Base-by-base conservation (phyloP, 805 yeast genomes). In the Monosporozyma siamensis region DNA sequence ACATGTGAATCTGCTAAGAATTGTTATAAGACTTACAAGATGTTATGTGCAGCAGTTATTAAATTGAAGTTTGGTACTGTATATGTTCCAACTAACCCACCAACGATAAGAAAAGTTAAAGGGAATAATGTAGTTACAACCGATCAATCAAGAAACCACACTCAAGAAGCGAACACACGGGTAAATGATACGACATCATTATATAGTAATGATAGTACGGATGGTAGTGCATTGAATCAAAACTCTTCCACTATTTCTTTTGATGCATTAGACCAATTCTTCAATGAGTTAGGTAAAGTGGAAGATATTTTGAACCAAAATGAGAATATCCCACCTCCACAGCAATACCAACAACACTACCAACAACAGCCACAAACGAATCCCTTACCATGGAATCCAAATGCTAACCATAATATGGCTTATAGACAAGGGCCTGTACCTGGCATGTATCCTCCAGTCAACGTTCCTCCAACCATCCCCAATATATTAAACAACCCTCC, bases 1-100 rank as follows among this genome's bases (percentile, higher is more conserved):
- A 70, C 77, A 34, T 85, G 95, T 61, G 88, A 81, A 47, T 90
- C 95, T 1, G 94, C 95, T 0, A 63, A 64, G 7, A 76, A 73
- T 41, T 85, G 95, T 54, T 68, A 74, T 30, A 83, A 80, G 46
- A 79, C 83, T 24, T 81, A 82, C 55, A 84, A 82, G 48, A 74
- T 82, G 26, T 61, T 86, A 38, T 70, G 84, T 0, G 79, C 82
- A 6, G 95, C 85, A 0, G 80, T 86, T 11, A 66, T 81, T 12
- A 75, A 76, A 53, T 59, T 85, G 40, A 72, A 70, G 48, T 80
- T 60, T 43, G 35, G 35, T 4, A 32, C 35, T 9, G 21, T 20
- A 4, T 32, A 32, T 32, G 35, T 6, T 9, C 23, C 35, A 32
- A 32, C 17, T 32, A 22, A 14, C 4, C 10, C 23, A 2, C 7